Base-by-base conservation (phyloP, 805 yeast genomes). In the Metschnikowia cubensis region DNA sequence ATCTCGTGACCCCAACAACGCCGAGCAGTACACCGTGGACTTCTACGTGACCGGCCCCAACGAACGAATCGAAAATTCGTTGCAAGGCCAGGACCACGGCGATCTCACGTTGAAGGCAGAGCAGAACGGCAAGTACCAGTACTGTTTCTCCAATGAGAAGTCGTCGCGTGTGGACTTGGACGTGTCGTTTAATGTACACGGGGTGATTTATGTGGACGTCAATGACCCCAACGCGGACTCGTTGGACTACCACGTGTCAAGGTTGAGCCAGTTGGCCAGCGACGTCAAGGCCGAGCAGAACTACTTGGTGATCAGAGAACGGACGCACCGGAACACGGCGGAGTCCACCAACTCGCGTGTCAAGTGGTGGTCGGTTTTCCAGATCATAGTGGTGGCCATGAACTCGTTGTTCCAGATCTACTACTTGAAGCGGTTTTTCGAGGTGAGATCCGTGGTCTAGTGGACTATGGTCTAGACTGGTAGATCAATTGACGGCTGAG, bases 271-370 rank as follows among this genome's bases (percentile, higher is more conserved):
- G 55, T 75, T 88, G 58, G 84, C 95, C 36, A 82, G 82, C 60
- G 96, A 89, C 60, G 90, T 94, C 52, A 87, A 87, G 72, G 92
- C 90, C 60, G 99, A 94, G 71, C 95, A 86, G 63, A 81, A 88
- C 60, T 94, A 94, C 71, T 84, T 94, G 60, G 95, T 91, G 43
- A 90, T 92, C 53, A 84, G 99, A 72, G 99, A 92, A 73, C 86
- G 97, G 74, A 87, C 95, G 14, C 99, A 92, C 70, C 87, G 99
- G 81, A 94, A 92, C 73, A 92, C 99, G 8, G 98, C 99, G 5
- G 99, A 92, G 73, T 87, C 96, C 21, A 92, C 99, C 42, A 92
- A 92, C 70, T 85, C 94, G 49, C 83, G 99, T 63, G 98, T 92
- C 57, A 92, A 92, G 71, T 94, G 96, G 89, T 92, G 99, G 99